Conservation (phyloP, 2,329 filamentous ascomycete genomes). For the Lecanosticta acicola region DNA sequence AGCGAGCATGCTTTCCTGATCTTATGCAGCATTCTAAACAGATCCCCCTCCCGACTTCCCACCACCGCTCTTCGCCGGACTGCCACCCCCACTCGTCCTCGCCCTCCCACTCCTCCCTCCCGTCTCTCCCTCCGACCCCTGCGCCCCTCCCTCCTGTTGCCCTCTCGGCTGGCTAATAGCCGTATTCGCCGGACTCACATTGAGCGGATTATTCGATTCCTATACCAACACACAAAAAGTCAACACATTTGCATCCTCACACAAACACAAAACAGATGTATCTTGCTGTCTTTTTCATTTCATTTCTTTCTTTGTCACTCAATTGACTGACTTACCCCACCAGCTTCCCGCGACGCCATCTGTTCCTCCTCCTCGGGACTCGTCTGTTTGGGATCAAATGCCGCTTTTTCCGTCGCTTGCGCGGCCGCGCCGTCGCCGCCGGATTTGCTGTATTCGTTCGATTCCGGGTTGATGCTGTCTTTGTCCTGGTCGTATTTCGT, state of each 20-base stretch:
- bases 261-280: too few species aligned
- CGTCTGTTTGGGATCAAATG: slow-evolving; percentile 65
- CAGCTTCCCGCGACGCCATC: slow-evolving; percentile 33
- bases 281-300: too few species aligned
- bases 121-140: slow-evolving; percentile 32
- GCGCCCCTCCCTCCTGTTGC: slow-evolving; percentile 38
- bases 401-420: slow-evolving; percentile 49
- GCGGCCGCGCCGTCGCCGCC: slow-evolving; percentile 58
- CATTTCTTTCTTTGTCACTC: background rate
- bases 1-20: too few species aligned
- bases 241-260: too few species aligned
- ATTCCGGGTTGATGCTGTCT: slow-evolving; percentile 58
- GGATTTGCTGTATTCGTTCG: slow-evolving; percentile 63
- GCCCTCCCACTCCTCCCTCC: slow-evolving; percentile 26
- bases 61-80: slow-evolving; percentile 35
- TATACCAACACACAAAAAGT: slow-evolving; percentile 3
- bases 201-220: slow-evolving; percentile 46
- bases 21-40: background rate
- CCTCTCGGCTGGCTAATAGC: slow-evolving; percentile 50
- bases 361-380: slow-evolving; percentile 56
- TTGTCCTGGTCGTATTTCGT: slow-evolving; percentile 44
- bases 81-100: slow-evolving; percentile 33
- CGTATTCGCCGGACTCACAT: slow-evolving; percentile 57
- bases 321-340: slow-evolving; percentile 11
- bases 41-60: slow-evolving; percentile 22